phyloP scores from a whole-genome alignment of 352 stramenopile genomes.

The Aphanomyces invadans region DNA sequence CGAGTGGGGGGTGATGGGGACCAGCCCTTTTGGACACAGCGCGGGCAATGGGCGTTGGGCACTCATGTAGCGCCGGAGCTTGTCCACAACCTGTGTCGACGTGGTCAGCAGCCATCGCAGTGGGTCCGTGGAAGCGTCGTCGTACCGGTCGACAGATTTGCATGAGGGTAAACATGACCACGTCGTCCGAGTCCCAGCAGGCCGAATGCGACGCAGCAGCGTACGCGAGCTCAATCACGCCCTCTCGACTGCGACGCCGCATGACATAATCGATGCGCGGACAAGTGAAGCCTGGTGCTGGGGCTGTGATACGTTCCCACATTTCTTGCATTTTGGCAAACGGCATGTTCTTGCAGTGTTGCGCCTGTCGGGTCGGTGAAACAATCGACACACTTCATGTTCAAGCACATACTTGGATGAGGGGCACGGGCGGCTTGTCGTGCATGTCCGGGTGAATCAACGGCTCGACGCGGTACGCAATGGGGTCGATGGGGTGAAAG shows the following conservation, averaged over 20 bases:
- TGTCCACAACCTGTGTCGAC: constrained; percentile 37
- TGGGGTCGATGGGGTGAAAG: constrained; percentile 88
- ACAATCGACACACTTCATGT: too few relatives aligned
- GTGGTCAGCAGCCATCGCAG: not conserved
- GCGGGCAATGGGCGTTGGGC: constrained; percentile 58
- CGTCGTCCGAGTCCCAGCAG: constrained; percentile 85
- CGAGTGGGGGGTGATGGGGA: constrained; percentile 62
- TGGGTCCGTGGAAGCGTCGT: not conserved
- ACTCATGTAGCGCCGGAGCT: constrained; percentile 74
- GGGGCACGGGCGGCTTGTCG: constrained; percentile 70
- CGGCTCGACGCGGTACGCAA: constrained; percentile 86
- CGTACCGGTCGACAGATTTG: constrained; percentile 75
- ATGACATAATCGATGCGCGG: constrained; percentile 79
- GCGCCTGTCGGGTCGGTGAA: constrained; percentile 32
- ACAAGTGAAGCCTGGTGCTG: constrained; percentile 52
- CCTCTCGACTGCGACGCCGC: constrained; percentile 65
- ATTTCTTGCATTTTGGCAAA: constrained; percentile 76
- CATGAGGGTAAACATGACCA: constrained; percentile 83
- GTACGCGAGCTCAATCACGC: constrained; percentile 84
- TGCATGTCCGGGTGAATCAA: constrained; percentile 85
- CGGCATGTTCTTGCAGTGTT: constrained; percentile 47
- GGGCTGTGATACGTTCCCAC: constrained; percentile 57
- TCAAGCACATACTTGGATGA: constrained; percentile 58
- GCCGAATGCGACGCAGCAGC: constrained; percentile 77
- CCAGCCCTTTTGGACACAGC: constrained; percentile 66